Evolutionary conservation across 2,329 filamentous ascomycete genomes (phyloP), one percentile per base, ranked within the genome.

Genomic region (Xylaria sp.): DNA sequence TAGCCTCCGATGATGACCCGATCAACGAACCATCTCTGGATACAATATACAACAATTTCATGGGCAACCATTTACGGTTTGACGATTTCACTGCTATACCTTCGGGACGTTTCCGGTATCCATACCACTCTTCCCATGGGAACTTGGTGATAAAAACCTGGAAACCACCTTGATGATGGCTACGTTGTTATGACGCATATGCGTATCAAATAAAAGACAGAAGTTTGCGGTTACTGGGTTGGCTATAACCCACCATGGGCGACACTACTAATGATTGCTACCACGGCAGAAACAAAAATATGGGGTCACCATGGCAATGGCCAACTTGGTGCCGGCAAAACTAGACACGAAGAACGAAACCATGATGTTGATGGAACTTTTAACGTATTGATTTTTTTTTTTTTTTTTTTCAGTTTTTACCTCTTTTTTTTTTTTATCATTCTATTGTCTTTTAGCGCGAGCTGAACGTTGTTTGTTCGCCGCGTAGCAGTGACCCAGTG

Each of bases 21-120:
- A 70, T 70, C 71, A 68, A 69, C 63, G 66, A 72, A 72, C 67
- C 69, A 70, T 68, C 69, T 70, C 71, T 72, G 71, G 69, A 74
- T 74, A 76, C 72, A 75, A 70, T 69, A 72, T 76, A 76, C 70
- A 76, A 64, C 70, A 73, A 67, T 68, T n/a, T 70, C 68, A 75
- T 75, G 74, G 73, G 73, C 73, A 70, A 75, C 73, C 73, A 75
- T 74, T 76, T 57, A 76, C 71, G 74, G 74, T 71, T 72, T 75
- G 69, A 75, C 70, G 74, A 75, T 68, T 72, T 71, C 64, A 72
- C 68, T 69, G 67, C 70, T 74, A 74, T 74, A 75, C 73, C 73
- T 71, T 71, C 64, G 69, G 71, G 72, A 69, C 68, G 65, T 69
- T 45, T 68, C 68, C 55, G 50, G 64, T 66, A 69, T 60, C 66